These are phyloP conservation scores for Cantharellus anzutake DNA, from an alignment of 768 basidiomycete genomes.

Conservation along the genomic window DNA sequence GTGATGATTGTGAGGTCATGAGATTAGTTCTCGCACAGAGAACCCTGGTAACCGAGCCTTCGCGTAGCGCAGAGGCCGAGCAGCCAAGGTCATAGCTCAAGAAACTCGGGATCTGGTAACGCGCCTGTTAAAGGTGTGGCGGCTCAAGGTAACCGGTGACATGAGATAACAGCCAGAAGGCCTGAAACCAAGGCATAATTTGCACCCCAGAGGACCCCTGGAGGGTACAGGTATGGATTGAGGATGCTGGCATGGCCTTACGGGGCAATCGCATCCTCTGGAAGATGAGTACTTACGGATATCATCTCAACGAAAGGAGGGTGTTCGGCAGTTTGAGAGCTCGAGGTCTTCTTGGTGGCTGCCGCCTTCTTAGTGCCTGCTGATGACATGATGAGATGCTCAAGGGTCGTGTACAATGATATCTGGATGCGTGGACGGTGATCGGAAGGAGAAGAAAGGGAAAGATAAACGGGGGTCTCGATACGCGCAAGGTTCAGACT, in stretches of 20 bases:
- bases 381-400: background rate
- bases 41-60: background rate
- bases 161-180: background rate
- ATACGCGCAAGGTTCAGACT: background rate
- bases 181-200: background rate
- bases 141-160: background rate
- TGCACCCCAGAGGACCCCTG: too few species aligned
- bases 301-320: constrained; percentile 1
- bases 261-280: too few species aligned
- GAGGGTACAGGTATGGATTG: too few species aligned
- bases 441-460: background rate
- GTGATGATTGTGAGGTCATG: background rate
- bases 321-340: background rate
- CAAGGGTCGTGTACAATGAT: background rate
- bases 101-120: background rate
- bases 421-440: background rate
- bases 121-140: background rate
- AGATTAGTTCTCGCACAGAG: background rate
- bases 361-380: background rate
- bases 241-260: too few species aligned
- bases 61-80: too few species aligned
- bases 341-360: background rate
- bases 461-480: background rate
- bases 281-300: background rate
- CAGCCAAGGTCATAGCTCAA: background rate